phyloP scores from a whole-genome alignment of 2,329 filamentous ascomycete genomes.

The Ceratocystis albifundus region DNA sequence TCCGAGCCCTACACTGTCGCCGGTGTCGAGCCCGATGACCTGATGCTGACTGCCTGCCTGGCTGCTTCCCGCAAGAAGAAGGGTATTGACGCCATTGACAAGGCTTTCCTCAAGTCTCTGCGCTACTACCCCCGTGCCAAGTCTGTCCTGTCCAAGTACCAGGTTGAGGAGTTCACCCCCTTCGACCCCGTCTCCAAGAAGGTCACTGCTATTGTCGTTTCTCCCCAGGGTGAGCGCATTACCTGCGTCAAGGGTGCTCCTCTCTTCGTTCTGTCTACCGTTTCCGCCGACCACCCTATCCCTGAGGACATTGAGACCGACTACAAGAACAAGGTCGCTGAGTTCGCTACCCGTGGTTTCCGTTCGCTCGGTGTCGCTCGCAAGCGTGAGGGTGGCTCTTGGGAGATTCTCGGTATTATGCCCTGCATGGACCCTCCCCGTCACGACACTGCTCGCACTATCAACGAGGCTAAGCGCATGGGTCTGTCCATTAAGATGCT shows the following conservation, averaged over 20 bases:
- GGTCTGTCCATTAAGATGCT: conserved; percentile 93
- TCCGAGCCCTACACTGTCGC: conserved; percentile 72
- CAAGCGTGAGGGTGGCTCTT: conserved; percentile 67
- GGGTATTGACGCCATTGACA: conserved; percentile 89
- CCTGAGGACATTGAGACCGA: conserved; percentile 64
- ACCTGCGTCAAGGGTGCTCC: conserved; percentile 86
- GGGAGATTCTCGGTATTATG: conserved; percentile 93
- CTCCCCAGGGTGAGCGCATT: conserved; percentile 70
- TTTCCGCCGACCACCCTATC: conserved; percentile 73
- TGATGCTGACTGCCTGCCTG: conserved; percentile 85
- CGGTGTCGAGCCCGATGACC: conserved; percentile 73
- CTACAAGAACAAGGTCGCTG: conserved; percentile 86
- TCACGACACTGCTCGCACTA: conserved; percentile 80
- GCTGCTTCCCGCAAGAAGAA: conserved; percentile 90
- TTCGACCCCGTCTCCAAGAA: conserved; percentile 94
- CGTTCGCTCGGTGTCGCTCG: conserved; percentile 86
- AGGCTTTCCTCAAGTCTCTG: conserved; percentile 81
- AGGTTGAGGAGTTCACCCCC: conserved; percentile 71
- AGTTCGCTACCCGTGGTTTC: conserved; percentile 87
- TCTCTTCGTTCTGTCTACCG: conserved; percentile 74
- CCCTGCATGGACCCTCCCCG: conserved; percentile 85
- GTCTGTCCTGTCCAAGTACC: conserved; percentile 68
- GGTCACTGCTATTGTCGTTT: conserved; percentile 72
- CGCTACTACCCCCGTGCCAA: conserved; percentile 75
- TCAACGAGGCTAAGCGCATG: conserved; percentile 77